phyloP scores from a whole-genome alignment of 1,139 yeast species.

The Suhomyces terraborum region DNA sequence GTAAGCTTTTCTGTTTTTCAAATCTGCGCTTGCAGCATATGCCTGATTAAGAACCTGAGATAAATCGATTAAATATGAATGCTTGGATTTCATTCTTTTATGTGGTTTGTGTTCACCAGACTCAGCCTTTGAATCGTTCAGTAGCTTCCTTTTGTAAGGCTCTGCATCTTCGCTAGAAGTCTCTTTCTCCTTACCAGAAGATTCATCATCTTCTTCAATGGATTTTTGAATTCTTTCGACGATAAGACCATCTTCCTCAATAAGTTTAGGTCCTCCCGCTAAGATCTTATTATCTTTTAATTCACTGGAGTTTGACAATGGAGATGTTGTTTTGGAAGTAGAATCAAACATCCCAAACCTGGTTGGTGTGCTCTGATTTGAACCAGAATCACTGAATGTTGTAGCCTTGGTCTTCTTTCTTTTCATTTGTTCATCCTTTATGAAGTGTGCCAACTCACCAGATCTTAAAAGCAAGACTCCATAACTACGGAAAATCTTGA shows the following conservation, averaged over 20 bases:
- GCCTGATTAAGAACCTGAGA: constrained; percentile 25
- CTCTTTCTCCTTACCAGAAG: constrained; percentile 17
- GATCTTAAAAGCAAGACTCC: constrained; percentile 37
- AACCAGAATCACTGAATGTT: background rate
- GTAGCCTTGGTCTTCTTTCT: constrained; percentile 13
- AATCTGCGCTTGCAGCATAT: constrained; percentile 22
- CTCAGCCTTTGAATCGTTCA: background rate
- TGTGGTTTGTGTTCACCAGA: background rate
- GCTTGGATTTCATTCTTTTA: background rate
- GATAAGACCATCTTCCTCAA: constrained; percentile 23
- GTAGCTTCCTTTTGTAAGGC: constrained; percentile 1
- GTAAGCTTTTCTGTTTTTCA: constrained; percentile 26
- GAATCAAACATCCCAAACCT: background rate
- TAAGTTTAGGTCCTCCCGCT: constrained; percentile 18
- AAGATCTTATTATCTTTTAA: constrained; percentile 6
- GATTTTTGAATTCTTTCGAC: constrained; percentile 20
- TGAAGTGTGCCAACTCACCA: constrained; percentile 41
- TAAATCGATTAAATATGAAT: constrained; percentile 4
- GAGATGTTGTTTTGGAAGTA: constrained; percentile 2
- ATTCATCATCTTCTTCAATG: constrained; percentile 19
- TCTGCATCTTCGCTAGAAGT: background rate
- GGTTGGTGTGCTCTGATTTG: constrained; percentile 5
- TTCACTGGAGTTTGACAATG: background rate
- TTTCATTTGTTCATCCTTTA: constrained; percentile 25
- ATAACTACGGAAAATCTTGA: constrained; percentile 41